A percentile compares a stretch with the other conserved stretches of the same genome.
These are phyloP conservation scores for Aureobasidium mangrovei DNA, from an alignment of 2,329 filamentous ascomycete genomes.

Conservation along the genomic window DNA sequence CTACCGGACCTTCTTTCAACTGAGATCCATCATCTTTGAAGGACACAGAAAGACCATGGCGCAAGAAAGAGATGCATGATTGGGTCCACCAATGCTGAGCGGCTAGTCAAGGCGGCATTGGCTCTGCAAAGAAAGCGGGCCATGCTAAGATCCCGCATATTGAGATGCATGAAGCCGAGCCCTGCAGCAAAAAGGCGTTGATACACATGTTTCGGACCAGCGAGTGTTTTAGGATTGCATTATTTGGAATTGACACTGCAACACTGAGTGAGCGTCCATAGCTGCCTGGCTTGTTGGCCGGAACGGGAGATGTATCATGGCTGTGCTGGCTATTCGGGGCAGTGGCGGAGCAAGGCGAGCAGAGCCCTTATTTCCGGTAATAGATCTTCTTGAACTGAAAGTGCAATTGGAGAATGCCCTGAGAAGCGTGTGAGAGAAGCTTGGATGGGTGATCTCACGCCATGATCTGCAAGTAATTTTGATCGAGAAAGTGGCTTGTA, in stretches of 20 bases:
- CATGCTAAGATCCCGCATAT: background rate
- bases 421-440: slow-evolving; percentile 24
- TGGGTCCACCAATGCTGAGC: background rate
- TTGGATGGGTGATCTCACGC: background rate
- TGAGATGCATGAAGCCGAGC: slow-evolving; percentile 1
- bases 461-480: background rate
- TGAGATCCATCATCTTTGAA: background rate
- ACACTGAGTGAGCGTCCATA: background rate
- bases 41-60: background rate
- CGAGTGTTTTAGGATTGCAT: slow-evolving; percentile 2
- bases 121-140: background rate
- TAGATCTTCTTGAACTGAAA: slow-evolving; percentile 92
- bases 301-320: background rate
- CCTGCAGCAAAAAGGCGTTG: slow-evolving; percentile 2
- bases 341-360: background rate
- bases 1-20: background rate
- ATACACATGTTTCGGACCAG: slow-evolving; percentile 10
- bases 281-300: background rate
- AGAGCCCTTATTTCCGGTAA: slow-evolving; percentile 34
- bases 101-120: slow-evolving; percentile 3
- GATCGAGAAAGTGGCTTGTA: background rate
- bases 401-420: slow-evolving; percentile 92
- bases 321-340: background rate
- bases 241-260: slow-evolving; percentile 11
- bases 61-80: background rate